Evolutionary conservation across 257 asterid species (phyloP).

Genomic region (Ehretia macrophylla): DNA sequence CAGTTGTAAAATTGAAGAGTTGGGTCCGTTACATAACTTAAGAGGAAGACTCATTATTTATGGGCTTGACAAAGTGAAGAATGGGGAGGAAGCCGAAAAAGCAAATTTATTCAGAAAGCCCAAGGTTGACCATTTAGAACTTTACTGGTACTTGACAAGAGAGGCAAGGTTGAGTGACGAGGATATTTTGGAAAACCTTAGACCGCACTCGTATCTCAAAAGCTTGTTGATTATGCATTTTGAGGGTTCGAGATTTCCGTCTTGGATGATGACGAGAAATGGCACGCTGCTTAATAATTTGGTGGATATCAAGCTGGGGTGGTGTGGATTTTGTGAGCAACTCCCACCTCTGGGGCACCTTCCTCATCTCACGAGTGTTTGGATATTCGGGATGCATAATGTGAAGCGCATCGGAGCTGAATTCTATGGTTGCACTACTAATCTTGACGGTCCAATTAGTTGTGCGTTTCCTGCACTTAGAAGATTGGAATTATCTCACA

Average conservation of each 20-base stretch:
- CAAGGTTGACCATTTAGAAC: constrained; percentile 8
- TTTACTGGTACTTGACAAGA: constrained; percentile 15
- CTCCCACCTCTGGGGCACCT: constrained; percentile 25
- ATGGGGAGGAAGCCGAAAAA: constrained; percentile 15
- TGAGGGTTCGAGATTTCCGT: constrained; percentile 15
- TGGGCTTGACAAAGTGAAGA: constrained; percentile 19
- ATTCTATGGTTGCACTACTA: constrained; percentile 6
- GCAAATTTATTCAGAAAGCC: constrained; percentile 17
- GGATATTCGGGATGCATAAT: background rate
- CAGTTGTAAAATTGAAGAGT: constrained; percentile 12
- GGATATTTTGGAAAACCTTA: constrained; percentile 26
- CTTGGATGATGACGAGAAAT: constrained; percentile 11
- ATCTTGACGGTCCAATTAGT: too few species aligned
- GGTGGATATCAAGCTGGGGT: constrained; percentile 2
- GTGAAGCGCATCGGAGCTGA: constrained; percentile 15
- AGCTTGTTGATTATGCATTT: constrained; percentile 6
- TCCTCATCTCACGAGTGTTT: constrained; percentile 4
- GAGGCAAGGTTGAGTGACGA: background rate
- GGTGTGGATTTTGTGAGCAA: constrained; percentile 5
- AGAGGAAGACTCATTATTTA: constrained; percentile 9
- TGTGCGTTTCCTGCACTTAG: constrained; percentile 12
- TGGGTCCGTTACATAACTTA: constrained; percentile 17
- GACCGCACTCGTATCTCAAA: constrained; percentile 16
- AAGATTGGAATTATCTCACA: background rate
- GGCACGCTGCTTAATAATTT: constrained; percentile 1